Base-by-base conservation (phyloP, 768 basidiomycete species). In the Suillus plorans region DNA sequence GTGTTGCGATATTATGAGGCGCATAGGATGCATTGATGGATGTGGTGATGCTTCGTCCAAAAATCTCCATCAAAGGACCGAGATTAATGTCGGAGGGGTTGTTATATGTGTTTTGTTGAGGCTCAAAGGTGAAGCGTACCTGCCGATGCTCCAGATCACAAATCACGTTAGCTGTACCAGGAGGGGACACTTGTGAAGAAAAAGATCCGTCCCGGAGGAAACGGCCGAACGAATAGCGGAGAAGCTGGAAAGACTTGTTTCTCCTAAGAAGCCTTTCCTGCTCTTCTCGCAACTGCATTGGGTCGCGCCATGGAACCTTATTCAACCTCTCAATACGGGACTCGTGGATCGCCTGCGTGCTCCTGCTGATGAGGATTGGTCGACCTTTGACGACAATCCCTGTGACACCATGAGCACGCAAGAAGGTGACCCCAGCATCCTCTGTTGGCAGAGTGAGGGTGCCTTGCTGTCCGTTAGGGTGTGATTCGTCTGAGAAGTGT, bases 171-270 rank as follows among this genome's bases (percentile, higher is more conserved):
- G 77, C 72, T 36, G 59, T 53, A 60, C 76, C 79, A 47, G 63
- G 45, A 22, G 64, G 67, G 12, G 68, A 61, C 7, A 72, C 67
- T 58, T 77, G 77, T 7, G 74, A 66, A 22, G 78, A 75, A 64
- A 80, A 80, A 4, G 73, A 67, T 1, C 75, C 78, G 31, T 81
- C 78, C 6, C 52, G 16, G 31, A 77, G 76, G 60, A 80, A 77
- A 16, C 73, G 79, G 3, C 79, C 79, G 52, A 80, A 80, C 4
- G 72, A 72, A 36, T 70, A 80, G 14, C 67, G 68, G 2, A 41
- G 49, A 37, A 80, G 73, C 1, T 20, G 20, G 37, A 69, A 71
- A 2, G 74, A 67, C 45, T 45, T 68, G 0, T 73, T 69, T n/a
- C 69, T 53, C 2, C 5, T 61, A 12, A 72, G 65, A 56, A 72